Evolutionary conservation across 495 filamentous ascomycete species (phyloP), one percentile per base, ranked within the genome.

Genomic region (Tirmania nivea): DNA sequence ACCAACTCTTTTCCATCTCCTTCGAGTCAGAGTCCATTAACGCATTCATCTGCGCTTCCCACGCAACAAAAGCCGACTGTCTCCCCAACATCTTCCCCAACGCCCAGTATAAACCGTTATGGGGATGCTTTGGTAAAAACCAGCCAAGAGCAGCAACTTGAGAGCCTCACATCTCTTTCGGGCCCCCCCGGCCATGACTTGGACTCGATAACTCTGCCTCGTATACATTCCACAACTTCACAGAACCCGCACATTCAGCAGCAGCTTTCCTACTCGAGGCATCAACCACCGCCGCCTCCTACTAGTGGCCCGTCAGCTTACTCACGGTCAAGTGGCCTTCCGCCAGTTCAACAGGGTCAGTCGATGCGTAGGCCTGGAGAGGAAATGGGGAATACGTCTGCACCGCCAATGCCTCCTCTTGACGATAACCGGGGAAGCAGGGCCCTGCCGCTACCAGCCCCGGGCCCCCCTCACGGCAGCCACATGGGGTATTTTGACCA

Each of bases 211-310:
- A 60, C 58, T 48, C 56, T 64, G 17, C 52, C 61, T n/a, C 62
- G 62, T 47, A 64, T 64, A 17, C 62, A 64, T n/a, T 52, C 61
- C 39, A 55, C 61, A 16, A 60, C 48, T 12, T n/a, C 55, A 10
- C 60, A 62, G 36, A 52, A 50, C 37, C 59, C 62, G 14, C 62
- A 65, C 52, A 64, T 64, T 34, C 62, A 64, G 49, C 62, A 65
- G 19, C 62, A 60, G 10, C 52, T 61, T 45, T 65, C 62, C 19
- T 65, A 65, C 34, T 34, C 63, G 48, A 53, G 62, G 42, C 59
- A 65, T 16, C 62, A 65, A 21, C 57, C 60, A 45, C 39, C 3
- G 39, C 3, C 39, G 12, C 57, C 56, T 20, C 47, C 61, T 19
- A 51, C 56, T 48, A 56, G 60, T 37, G 37, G 14, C 54, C 16